Base-by-base conservation (phyloP, 164 flowering plant genomes). In the Chloranthus sessilifolius region DNA sequence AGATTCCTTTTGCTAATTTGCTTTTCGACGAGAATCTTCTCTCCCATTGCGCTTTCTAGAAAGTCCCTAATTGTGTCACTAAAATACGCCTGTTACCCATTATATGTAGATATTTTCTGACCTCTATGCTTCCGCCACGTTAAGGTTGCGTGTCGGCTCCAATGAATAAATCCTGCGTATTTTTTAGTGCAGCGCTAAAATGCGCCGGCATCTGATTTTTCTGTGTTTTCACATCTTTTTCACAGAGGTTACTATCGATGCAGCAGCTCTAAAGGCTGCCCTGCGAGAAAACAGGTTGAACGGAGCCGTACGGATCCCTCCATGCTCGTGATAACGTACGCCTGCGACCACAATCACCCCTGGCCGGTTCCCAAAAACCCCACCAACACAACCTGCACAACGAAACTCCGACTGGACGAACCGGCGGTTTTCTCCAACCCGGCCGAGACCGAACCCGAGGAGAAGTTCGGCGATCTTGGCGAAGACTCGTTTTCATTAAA, bases 211-310 rank as follows among this genome's bases (percentile, higher is more conserved):
- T 19, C 35, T 34, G 10, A 7, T 20, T 17, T 8, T 15, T 52
- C 2, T 50, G 12, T 7, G 7, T 37, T 23, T 51, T 14, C 37
- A n/a, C 5, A 2, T 27, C 7, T 12, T 25, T 47, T 33, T 34
- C 21, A n/a, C 77, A 88, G 97, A 47, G 95, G 92, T 2, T 89
- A 89, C 59, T 89, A 86, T 57, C 70, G 91, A 37, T 85, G 95
- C 46, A 88, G 97, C 52, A 85, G 91, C 47, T 83, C 89, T 19
- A 87, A 87, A 49, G 98, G 98, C 0, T 90, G 98, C 44, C 98
- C 98, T 12, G 98, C 95, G 1, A 76, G 89, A 47, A 90, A 90
- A 46, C 98, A 90, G 66, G 98, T 90, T 0, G 98, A 90, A 70
- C 49, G 98, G 17, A 85, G 83, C 74, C 71, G 80, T 5, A 63